A percentile compares a stretch with the other conserved stretches of the same genome.
Evolutionary conservation across 805 yeast species (phyloP).

Genomic region (Zygosaccharomyces pseudorouxii): DNA sequence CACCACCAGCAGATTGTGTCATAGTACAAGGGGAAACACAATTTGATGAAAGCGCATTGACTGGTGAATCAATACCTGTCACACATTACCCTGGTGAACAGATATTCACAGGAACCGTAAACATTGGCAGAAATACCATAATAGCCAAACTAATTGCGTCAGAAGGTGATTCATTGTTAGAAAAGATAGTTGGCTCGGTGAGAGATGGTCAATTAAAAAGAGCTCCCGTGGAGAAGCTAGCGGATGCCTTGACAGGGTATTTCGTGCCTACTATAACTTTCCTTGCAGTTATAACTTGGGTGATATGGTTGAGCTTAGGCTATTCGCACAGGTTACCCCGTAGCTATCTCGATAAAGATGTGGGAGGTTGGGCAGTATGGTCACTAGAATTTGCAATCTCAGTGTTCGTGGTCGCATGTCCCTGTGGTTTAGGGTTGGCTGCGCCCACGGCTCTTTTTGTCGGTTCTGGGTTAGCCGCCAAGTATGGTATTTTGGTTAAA

Average conservation of each 20-base stretch:
- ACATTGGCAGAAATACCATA: conserved; percentile 52
- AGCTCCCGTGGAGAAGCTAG: conserved; percentile 69
- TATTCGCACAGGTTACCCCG: conserved; percentile 49
- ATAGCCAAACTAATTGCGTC: conserved; percentile 52
- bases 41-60: conserved; percentile 58
- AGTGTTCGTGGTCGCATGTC: conserved; percentile 80
- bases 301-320: conserved; percentile 62
- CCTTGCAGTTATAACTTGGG: conserved; percentile 60
- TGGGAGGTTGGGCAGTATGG: conserved; percentile 77
- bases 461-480: conserved; percentile 76
- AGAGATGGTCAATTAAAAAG: conserved; percentile 67
- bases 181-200: conserved; percentile 64
- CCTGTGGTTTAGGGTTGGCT: conserved; percentile 80
- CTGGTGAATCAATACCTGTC: conserved; percentile 61
- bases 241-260: conserved; percentile 62
- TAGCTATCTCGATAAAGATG: conserved; percentile 53
- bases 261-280: conserved; percentile 68
- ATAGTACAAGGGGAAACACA: conserved; percentile 44
- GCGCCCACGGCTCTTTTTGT: conserved; percentile 82
- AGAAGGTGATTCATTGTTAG: conserved; percentile 62
- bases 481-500: conserved; percentile 65
- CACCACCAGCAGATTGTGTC: conserved; percentile 57
- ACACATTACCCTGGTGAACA: conserved; percentile 56
- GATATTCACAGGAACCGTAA: conserved; percentile 68
- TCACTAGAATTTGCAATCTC: conserved; percentile 72